Conservation (phyloP, 192 early-diverging fungal genomes). For the Coemansia guatemalensis region DNA sequence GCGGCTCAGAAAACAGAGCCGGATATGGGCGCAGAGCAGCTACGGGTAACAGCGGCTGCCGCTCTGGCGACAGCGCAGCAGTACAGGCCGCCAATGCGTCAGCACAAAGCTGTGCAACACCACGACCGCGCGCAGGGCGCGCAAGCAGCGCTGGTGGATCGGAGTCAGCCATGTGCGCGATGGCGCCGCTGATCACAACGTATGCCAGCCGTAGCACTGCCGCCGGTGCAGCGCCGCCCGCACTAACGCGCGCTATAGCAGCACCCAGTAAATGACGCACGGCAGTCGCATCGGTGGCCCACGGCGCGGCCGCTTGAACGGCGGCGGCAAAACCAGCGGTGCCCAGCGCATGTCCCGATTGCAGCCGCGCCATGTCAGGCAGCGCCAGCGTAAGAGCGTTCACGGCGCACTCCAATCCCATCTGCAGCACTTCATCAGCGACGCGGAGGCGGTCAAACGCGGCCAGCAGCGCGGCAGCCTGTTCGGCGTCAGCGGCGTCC, state of each 20-base stretch:
- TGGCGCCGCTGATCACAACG: conserved; percentile 23
- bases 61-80: conserved; percentile 1
- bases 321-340: background rate
- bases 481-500: background rate
- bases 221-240: background rate
- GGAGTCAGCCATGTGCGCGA: conserved; percentile 9
- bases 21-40: conserved; percentile 15
- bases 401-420: conserved; percentile 18
- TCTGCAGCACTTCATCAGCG: conserved; percentile 33
- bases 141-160: background rate
- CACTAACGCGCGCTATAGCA: background rate
- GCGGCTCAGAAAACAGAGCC: background rate
- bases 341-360: background rate
- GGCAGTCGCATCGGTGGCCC: background rate
- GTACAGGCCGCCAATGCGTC: conserved; percentile 32
- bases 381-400: background rate
- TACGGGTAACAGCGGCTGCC: background rate
- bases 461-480: background rate
- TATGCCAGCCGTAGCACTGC: conserved; percentile 23
- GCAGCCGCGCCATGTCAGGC: background rate
- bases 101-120: conserved; percentile 15
- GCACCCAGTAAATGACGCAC: background rate
- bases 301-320: background rate
- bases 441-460: conserved; percentile 23
- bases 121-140: conserved; percentile 19